A percentile compares a stretch with the other conserved stretches of the same genome.
Evolutionary conservation across 1,284 basidiomycete species (phyloP).

Genomic region (Singerocomus inundabilis): DNA sequence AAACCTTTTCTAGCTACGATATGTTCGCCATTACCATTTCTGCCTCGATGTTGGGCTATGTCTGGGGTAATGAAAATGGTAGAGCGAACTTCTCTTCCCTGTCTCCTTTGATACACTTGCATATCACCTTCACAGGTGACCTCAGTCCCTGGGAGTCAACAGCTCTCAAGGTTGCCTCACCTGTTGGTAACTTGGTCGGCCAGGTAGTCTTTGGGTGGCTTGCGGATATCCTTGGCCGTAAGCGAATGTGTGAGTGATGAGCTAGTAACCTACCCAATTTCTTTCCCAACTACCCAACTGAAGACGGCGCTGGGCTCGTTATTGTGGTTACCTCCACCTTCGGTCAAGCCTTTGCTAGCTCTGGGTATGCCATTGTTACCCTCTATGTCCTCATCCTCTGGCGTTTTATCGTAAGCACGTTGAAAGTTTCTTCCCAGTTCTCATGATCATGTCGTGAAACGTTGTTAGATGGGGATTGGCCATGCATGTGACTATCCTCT

Average conservation of each 20-base stretch:
- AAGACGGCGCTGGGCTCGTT: conserved; percentile 56
- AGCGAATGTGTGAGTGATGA: conserved; percentile 34
- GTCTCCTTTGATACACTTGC: background rate
- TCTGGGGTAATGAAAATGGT: conserved; percentile 28
- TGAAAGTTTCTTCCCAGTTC: background rate
- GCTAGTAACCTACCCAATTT: background rate
- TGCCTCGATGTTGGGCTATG: conserved; percentile 27
- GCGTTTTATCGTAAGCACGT: conserved; percentile 43
- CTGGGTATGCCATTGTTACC: conserved; percentile 50
- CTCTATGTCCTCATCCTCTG: conserved; percentile 58
- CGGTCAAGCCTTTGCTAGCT: conserved; percentile 47
- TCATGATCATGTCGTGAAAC: background rate
- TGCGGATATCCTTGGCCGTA: conserved; percentile 55
- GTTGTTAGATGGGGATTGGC: conserved; percentile 27
- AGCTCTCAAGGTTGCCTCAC: conserved; percentile 39
- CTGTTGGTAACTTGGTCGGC: conserved; percentile 60
- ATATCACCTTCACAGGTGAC: conserved; percentile 16
- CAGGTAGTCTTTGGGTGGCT: conserved; percentile 55
- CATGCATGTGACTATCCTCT: conserved; percentile 56
- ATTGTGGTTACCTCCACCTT: conserved; percentile 52
- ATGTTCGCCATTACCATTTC: conserved; percentile 25
- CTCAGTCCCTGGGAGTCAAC: conserved; percentile 28
- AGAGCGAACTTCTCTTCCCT: background rate
- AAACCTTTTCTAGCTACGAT: conserved; percentile 22
- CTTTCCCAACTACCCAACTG: conserved; percentile 2